Conservation (phyloP, 2,329 filamentous ascomycete genomes). For the Microascus cirrosus region DNA sequence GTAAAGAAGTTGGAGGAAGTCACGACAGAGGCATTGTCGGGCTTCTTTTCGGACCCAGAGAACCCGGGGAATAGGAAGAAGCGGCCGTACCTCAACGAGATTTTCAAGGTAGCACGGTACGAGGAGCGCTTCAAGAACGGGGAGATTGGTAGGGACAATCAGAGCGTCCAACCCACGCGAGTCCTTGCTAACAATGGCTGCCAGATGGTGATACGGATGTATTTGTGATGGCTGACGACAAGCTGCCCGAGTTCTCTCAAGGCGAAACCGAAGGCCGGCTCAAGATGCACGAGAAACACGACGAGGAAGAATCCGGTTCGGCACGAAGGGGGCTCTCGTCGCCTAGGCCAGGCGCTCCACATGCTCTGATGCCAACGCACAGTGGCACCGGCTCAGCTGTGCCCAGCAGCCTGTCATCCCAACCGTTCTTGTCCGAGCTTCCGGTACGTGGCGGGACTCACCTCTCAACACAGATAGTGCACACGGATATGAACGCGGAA, state of each 20-base stretch:
- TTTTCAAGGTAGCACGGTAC: slow-evolving; percentile 47
- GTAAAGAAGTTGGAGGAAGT: slow-evolving; percentile 46
- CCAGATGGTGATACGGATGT: slow-evolving; percentile 35
- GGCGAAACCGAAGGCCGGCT: slow-evolving; percentile 29
- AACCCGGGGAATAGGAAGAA: slow-evolving; percentile 41
- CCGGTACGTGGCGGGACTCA: slow-evolving; percentile 27
- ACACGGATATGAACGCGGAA: slow-evolving; percentile 27
- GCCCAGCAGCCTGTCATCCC: slow-evolving; percentile 14
- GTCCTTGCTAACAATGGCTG: background rate
- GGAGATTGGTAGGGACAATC: slow-evolving; percentile 39
- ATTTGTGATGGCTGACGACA: slow-evolving; percentile 41
- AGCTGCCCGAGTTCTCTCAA: slow-evolving; percentile 35
- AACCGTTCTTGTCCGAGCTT: slow-evolving; percentile 29
- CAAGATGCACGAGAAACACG: slow-evolving; percentile 30
- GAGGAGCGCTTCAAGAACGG: slow-evolving; percentile 45
- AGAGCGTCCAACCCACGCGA: background rate
- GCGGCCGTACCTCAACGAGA: slow-evolving; percentile 43
- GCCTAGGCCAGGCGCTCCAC: slow-evolving; percentile 23
- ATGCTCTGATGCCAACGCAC: slow-evolving; percentile 9
- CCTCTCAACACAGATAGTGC: slow-evolving; percentile 28
- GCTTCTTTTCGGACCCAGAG: slow-evolving; percentile 47
- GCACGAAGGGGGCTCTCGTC: slow-evolving; percentile 7
- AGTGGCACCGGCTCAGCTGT: slow-evolving; percentile 7
- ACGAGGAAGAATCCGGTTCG: slow-evolving; percentile 18
- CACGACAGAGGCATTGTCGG: slow-evolving; percentile 44